Percentiles rank a stretch among this genome's conserved stretches.
Conservation (phyloP, 1,284 basidiomycete genomes). For the Trametes pubescens region DNA sequence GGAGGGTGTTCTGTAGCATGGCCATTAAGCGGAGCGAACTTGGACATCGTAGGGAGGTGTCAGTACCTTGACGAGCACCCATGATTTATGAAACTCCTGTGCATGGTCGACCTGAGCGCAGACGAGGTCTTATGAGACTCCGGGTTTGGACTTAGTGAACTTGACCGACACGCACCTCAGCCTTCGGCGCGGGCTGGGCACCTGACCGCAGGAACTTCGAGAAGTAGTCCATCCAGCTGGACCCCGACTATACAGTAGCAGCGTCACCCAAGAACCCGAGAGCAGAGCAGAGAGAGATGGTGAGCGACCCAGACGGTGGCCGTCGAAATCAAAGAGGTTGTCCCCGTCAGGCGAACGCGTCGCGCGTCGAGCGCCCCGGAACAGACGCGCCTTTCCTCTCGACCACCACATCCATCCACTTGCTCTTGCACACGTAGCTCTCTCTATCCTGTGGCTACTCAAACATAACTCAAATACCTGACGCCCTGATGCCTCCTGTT, state of each 20-base stretch:
- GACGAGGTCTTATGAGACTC: constrained; percentile 3
- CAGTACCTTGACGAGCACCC: constrained; percentile 73
- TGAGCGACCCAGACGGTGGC: constrained; percentile 1
- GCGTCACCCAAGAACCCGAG: not conserved
- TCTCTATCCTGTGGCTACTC: not conserved
- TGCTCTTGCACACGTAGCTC: too few relatives aligned
- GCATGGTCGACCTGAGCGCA: constrained; percentile 55
- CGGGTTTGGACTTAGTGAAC: not conserved
- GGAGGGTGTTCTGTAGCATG: constrained; percentile 67
- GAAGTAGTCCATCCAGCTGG: constrained; percentile 78
- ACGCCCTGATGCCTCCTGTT: not conserved
- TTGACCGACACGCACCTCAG: constrained; percentile 40
- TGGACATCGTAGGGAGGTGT: not conserved
- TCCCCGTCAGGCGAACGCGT: not conserved
- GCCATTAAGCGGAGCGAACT: not conserved
- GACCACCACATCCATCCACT: not conserved
- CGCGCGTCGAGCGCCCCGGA: constrained; percentile 6
- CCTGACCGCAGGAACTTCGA: constrained; percentile 76
- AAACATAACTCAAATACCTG: not conserved
- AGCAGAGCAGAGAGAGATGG: not conserved
- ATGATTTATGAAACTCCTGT: constrained; percentile 76
- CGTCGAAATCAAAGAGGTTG: constrained; percentile 3
- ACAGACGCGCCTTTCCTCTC: constrained; percentile 9
- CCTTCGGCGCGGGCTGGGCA: constrained; percentile 58
- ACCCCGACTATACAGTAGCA: not conserved